Evolutionary conservation across 148 eudicot genomes (phyloP), one percentile per base, ranked within the genome.

Genomic region (Limonium bicolor): DNA sequence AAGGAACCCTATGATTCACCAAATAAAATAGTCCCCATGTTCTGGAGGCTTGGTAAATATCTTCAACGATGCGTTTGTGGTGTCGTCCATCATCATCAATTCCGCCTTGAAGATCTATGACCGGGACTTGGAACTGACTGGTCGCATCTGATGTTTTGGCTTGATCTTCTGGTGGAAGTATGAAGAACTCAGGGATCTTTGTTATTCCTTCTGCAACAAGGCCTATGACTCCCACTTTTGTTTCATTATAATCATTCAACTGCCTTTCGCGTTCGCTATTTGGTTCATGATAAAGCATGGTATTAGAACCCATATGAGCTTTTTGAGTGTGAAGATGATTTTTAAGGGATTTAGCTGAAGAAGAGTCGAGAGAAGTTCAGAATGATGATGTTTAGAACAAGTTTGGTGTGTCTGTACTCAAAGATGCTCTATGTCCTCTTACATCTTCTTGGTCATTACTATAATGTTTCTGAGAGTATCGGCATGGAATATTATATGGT

Each of bases 211-310:
- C 39, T 40, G 69, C 80, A 3, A 69, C 69, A 1, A 73, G 63
- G 14, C 71, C 80, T 52, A 68, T 73, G 2, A 73, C 75, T 11
- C 80, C 72, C 8, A 66, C 66, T 51, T 59, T 73, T 27, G 72
- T 65, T 4, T 66, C 60, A 1, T 63, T 63, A 27, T 65, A 57
- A 8, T 61, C 64, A 4, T 28, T 42, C 41, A 73, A 17, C 30
- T 55, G 59, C 23, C 7, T 50, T 27, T 41, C 68, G 50, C 54
- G 38, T 27, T 60, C 51, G 6, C 15, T 36, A 15, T 36, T n/a
- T n/a, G n/a, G n/a, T n/a, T n/a, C n/a, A n/a, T n/a, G n/a, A n/a
- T n/a, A n/a, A n/a, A n/a, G n/a, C n/a, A n/a, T n/a, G n/a, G n/a
- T n/a, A n/a, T n/a, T n/a, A n/a, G n/a, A n/a, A n/a, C n/a, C n/a